These are phyloP conservation scores for Anthracocystis panici-leucophaei DNA, from an alignment of 1,284 basidiomycete genomes.

Conservation along the genomic window DNA sequence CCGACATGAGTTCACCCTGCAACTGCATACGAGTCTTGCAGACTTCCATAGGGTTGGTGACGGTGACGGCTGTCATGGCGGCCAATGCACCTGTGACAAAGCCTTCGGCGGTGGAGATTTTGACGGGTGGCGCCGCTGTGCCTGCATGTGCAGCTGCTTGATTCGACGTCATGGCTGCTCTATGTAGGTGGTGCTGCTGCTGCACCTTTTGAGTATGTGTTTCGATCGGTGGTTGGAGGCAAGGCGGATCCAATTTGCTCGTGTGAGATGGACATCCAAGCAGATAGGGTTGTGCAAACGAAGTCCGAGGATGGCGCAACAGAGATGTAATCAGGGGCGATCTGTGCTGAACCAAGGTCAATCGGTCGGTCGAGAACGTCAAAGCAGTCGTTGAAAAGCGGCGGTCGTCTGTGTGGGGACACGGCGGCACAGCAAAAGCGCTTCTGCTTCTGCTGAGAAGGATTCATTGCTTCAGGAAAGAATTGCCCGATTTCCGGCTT, in stretches of 20 bases:
- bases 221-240: not conserved
- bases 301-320: conserved; percentile 2
- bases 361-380: not conserved
- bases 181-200: not conserved
- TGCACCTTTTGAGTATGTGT: not conserved
- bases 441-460: not conserved
- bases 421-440: not conserved
- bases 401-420: not conserved
- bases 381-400: not conserved
- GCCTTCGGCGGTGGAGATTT: conserved; percentile 53
- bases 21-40: conserved; percentile 68
- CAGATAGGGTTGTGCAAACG: not conserved
- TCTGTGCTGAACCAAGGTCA: not conserved
- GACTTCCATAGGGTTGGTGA: conserved; percentile 65
- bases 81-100: conserved; percentile 57
- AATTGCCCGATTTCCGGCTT: conserved; percentile 1
- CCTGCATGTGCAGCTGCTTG: conserved; percentile 16
- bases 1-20: conserved; percentile 62
- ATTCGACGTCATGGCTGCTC: conserved; percentile 20
- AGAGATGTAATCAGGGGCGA: not conserved
- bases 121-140: conserved; percentile 39
- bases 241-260: not conserved
- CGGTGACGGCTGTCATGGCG: conserved; percentile 60
- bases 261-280: not conserved
- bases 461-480: not conserved